Base-by-base conservation (phyloP, 305 asterid species). In the Rubia occidens region DNA sequence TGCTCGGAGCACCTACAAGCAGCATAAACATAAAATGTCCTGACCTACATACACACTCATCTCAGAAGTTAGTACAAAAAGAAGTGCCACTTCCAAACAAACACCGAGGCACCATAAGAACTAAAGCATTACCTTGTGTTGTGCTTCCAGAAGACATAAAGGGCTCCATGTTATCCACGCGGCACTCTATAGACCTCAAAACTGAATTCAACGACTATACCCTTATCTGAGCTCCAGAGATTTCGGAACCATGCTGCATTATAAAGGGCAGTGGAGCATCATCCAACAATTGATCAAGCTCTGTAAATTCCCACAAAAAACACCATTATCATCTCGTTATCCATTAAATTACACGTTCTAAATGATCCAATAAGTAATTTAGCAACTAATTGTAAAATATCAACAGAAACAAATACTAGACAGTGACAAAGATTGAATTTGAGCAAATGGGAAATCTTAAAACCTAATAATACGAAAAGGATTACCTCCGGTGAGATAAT, bases 401-500 rank as follows among this genome's bases (percentile, higher is more conserved):
- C 8, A 42, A 3, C 4, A 17, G 8, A 17, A n/a, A 13, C 11
- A 42, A 21, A 56, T 4, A 45, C 15, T 14, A 40, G 43, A 20
- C 14, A 24, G 64, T 15, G 7, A 10, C 3, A 53, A 53, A 35
- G 62, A 11, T 13, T n/a, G n/a, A 5, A 51, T 53, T 68, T 68
- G 64, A 37, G 8, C 37, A 9, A 68, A 68, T 35, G 64, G 53
- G 71, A 1, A 4, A 42, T 32, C 4, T 20, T 61, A 32, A 47
- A 53, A 39, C 8, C 15, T 17, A 61, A 55, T 45, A 51, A 39
- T 26, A 49, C 72, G n/a, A 70, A 74, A n/a, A 68, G 49, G 59
- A 43, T 8, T 26, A 93, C 98, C 98, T 85, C 88, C 86, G n/a
- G 94, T 90, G 76, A 93, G 94, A 70, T 96, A 97, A 82, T 93